phyloP scores from a whole-genome alignment of 306 rosid species.

The Quercus aquifolioides region DNA sequence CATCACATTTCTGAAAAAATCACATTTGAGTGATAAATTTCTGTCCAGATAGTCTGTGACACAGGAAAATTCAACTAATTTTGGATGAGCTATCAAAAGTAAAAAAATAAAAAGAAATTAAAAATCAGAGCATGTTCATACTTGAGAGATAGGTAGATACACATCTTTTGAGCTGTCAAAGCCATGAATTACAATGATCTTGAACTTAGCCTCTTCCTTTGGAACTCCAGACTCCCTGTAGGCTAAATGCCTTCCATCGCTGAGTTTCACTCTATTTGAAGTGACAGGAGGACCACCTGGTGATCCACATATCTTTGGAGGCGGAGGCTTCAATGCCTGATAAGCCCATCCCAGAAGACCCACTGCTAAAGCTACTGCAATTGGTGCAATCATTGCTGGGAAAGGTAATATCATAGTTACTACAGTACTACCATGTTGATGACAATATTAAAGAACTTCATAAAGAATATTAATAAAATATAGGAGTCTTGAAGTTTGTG shows the following conservation, averaged over 20 bases:
- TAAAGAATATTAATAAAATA: background rate
- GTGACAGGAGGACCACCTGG: slow-evolving; percentile 56
- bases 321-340: slow-evolving; percentile 56
- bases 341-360: slow-evolving; percentile 55
- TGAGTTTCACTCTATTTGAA: slow-evolving; percentile 65
- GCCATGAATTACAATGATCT: slow-evolving; percentile 69
- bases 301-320: slow-evolving; percentile 63
- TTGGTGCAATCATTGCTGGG: slow-evolving; percentile 54
- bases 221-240: slow-evolving; percentile 67
- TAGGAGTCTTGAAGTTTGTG: background rate
- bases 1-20: background rate
- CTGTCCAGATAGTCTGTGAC: background rate
- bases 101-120: background rate
- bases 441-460: background rate
- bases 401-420: background rate
- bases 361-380: slow-evolving; percentile 45
- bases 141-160: slow-evolving; percentile 47
- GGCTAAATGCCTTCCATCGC: slow-evolving; percentile 78
- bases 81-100: background rate
- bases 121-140: slow-evolving; percentile 28
- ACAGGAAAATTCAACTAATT: background rate
- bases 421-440: background rate
- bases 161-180: slow-evolving; percentile 51
- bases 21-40: background rate
- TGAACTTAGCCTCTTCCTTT: slow-evolving; percentile 61